Percentiles rank a stretch among this genome's conserved stretches.
phyloP scores from a whole-genome alignment of 2,329 filamentous ascomycete genomes.

The Claviceps humidiphila region DNA sequence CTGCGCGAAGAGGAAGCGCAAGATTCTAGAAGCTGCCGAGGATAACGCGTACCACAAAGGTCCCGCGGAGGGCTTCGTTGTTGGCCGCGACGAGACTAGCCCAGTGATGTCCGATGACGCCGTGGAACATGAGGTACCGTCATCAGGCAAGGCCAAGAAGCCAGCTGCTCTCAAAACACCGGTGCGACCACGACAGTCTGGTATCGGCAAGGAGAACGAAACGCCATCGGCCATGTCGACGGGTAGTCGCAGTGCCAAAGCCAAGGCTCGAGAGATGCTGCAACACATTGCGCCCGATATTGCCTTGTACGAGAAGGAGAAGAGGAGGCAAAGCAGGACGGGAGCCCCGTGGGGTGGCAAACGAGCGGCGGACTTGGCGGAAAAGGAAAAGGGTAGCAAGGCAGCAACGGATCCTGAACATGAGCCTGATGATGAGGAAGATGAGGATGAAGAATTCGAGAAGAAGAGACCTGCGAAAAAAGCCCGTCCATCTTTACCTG shows the following conservation, averaged over 20 bases:
- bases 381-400: slow-evolving; percentile 36
- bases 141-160: slow-evolving; percentile 14
- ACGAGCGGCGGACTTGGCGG: slow-evolving; percentile 44
- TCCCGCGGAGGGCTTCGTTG: slow-evolving; percentile 33
- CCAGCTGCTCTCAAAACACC: slow-evolving; percentile 21
- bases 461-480: slow-evolving; percentile 46
- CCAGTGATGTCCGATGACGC: slow-evolving; percentile 32
- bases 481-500: slow-evolving; percentile 43
- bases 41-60: slow-evolving; percentile 36
- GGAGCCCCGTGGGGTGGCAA: slow-evolving; percentile 47
- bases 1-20: slow-evolving; percentile 33
- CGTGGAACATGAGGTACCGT: slow-evolving; percentile 18
- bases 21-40: slow-evolving; percentile 34
- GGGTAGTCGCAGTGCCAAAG: slow-evolving; percentile 76
- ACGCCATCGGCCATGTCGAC: slow-evolving; percentile 57
- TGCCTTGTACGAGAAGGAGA: slow-evolving; percentile 83
- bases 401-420: slow-evolving; percentile 26
- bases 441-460: slow-evolving; percentile 29
- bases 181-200: slow-evolving; percentile 28
- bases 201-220: slow-evolving; percentile 68
- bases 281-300: slow-evolving; percentile 74
- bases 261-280: slow-evolving; percentile 63
- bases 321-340: slow-evolving; percentile 52
- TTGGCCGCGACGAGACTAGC: slow-evolving; percentile 28
- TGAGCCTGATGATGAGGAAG: slow-evolving; percentile 33